Base-by-base conservation (phyloP, 768 basidiomycete species). In the Sarcodon sp. region DNA sequence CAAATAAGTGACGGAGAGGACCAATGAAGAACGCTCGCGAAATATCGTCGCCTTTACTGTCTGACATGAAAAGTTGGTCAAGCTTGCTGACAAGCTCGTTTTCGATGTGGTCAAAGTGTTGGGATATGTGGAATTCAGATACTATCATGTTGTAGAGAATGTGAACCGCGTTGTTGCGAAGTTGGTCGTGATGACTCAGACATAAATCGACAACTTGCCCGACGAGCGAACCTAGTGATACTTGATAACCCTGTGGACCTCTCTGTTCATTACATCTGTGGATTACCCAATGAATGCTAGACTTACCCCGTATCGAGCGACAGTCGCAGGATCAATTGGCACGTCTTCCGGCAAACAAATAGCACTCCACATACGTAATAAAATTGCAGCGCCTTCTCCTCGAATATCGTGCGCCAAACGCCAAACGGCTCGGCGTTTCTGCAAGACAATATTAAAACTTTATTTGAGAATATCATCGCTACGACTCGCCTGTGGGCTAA, bases 351-450 rank as follows among this genome's bases (percentile, higher is more conserved):
- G 76, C 76, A 82, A 84, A 3, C 83, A 87, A 16, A 98, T 71
- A 1, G 87, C 79, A 56, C 86, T 78, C 94, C 94, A 98, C 5
- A 93, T 66, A 33, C 73, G 78, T 12, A 84, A 64, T 41, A 97
- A 63, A 48, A 94, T 80, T 6, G 76, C 69, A 1, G 91, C 85
- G 12, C 91, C 93, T 61, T 94, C 87, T 8, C 91, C 92, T 18
- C 94, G 79, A 57, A 97, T 80, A 65, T 98, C 94, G 27, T 92
- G 92, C 5, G 87, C 90, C n/a, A 97, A 76, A 35, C 89, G 78
- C 93, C 93, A 97, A 8, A 93, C 87, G 3, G 93, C 87, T 38
- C 93, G 80, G 37, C 91, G 86, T 80, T 90, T 90, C 88, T 96
- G 33, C 4, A 33, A 21, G 38, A 43, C 36, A 43, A 10, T 46